Base-by-base conservation (phyloP, 495 filamentous ascomycete genomes). In the Penicillium crystallinum region DNA sequence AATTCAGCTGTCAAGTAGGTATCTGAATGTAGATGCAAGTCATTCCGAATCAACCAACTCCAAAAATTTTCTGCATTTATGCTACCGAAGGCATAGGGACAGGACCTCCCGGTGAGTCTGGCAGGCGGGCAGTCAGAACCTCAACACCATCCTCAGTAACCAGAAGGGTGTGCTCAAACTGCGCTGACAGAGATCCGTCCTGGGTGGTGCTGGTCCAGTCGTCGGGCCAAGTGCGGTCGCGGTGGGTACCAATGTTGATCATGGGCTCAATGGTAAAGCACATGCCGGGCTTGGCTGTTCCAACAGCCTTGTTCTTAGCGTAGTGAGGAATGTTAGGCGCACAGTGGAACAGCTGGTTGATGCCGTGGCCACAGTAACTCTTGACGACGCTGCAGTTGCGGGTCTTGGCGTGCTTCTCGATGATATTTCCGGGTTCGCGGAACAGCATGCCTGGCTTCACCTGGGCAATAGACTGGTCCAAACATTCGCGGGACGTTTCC, bases 71-170 rank as follows among this genome's bases (percentile, higher is more conserved):
- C 15, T 21, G n/a, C 27, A 44, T 30, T 15, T 49, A 53, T 40
- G 23, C 30, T 5, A 25, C 18, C 15, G 19, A 41, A 2, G 80
- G 90, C 77, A 92, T 88, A 2, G 83, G 74, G 27, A 95, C 70
- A 17, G 88, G 79, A 0, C 93, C 93, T 37, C 93, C 93, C 0
- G 93, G 93, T 5, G 91, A 96, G 63, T 86, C 81, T 18, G 82
- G 75, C 36, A 82, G 69, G 56, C 93, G 80, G 25, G 92, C 93
- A 1, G 93, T 99, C 60, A 99, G 69, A 34, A 97, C 78, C 74
- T 99, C 93, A 12, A 96, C 90, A 1, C 93, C 93, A 46, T 88
- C 85, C 63, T 93, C 91, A 0, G 93, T 99, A 2, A 97, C 92
- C 2, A 99, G 70, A 31, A 96, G 78, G 0, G 93, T 99, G 66